A percentile compares a stretch with the other conserved stretches of the same genome.
These are phyloP conservation scores for Verticillium albo-atrum DNA, from an alignment of 2,329 filamentous ascomycete species.

Conservation along the genomic window DNA sequence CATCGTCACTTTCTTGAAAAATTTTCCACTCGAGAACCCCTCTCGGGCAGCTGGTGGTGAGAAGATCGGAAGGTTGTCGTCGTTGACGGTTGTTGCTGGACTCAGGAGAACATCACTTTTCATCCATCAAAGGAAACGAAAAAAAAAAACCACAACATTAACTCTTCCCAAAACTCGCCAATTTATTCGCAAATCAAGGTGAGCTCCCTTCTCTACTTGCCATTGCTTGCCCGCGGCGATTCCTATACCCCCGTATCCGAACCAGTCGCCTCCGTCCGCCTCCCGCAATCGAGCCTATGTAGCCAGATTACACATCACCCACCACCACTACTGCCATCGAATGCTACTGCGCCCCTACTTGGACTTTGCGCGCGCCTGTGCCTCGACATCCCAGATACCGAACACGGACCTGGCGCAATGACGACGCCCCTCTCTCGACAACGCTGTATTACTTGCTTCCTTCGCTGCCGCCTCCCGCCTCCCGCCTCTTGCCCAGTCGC, in stretches of 20 bases:
- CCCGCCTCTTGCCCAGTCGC: background rate
- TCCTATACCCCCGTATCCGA: background rate
- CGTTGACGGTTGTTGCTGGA: slow-evolving; percentile 15
- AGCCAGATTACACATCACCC: background rate
- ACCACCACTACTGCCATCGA: background rate
- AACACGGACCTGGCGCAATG: background rate
- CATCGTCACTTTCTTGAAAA: slow-evolving; percentile 13
- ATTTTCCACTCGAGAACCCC: slow-evolving; percentile 10
- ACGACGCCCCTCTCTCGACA: background rate
- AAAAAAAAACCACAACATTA: background rate
- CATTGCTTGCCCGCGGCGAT: background rate
- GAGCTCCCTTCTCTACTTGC: background rate
- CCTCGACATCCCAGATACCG: background rate
- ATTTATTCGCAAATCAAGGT: background rate
- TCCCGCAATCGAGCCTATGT: background rate
- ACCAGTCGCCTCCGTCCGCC: background rate
- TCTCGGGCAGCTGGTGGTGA: slow-evolving; percentile 22
- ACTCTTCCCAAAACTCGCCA: background rate
- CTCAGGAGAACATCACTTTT: slow-evolving; percentile 5
- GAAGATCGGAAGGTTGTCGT: slow-evolving; percentile 17
- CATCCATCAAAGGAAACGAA: background rate
- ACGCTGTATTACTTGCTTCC: background rate
- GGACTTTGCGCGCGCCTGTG: background rate
- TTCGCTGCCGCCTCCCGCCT: background rate
- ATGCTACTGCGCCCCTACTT: background rate